Evolutionary conservation across 2,329 filamentous ascomycete species (phyloP).

Genomic region (Hymenoscyphus salicellus): DNA sequence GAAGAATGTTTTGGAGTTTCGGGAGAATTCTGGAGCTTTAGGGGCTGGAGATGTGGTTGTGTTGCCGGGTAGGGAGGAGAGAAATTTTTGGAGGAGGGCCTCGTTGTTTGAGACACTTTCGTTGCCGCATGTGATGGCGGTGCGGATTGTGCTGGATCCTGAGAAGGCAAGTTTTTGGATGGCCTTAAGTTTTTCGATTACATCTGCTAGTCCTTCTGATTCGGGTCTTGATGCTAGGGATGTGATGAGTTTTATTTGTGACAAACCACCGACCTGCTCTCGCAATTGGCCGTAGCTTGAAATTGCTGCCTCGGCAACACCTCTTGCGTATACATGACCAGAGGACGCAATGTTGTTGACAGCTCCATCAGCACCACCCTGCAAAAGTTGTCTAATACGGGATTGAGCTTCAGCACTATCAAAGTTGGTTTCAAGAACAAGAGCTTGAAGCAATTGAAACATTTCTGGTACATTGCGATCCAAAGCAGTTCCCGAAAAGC

Average conservation of each 20-base stretch:
- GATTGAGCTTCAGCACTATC: slow-evolving; percentile 75
- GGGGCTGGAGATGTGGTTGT: slow-evolving; percentile 40
- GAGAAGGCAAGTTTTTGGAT: slow-evolving; percentile 79
- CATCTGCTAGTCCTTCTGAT: slow-evolving; percentile 66
- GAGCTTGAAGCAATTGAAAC: slow-evolving; percentile 77
- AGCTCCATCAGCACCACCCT: slow-evolving; percentile 82
- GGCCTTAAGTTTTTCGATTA: slow-evolving; percentile 78
- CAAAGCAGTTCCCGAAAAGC: slow-evolving; percentile 80
- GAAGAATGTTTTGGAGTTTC: slow-evolving; percentile 77
- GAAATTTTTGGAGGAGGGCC: slow-evolving; percentile 66
- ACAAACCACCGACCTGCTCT: slow-evolving; percentile 86
- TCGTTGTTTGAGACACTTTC: slow-evolving; percentile 72
- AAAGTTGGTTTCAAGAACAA: slow-evolving; percentile 87
- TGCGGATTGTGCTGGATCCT: slow-evolving; percentile 65
- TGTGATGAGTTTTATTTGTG: slow-evolving; percentile 82
- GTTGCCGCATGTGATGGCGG: slow-evolving; percentile 79
- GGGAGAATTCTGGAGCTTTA: slow-evolving; percentile 37
- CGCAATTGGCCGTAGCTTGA: slow-evolving; percentile 67
- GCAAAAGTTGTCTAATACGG: slow-evolving; percentile 81
- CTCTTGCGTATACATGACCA: slow-evolving; percentile 82
- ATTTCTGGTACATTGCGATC: slow-evolving; percentile 88
- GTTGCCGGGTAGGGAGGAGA: slow-evolving; percentile 55
- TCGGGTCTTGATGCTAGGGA: slow-evolving; percentile 70
- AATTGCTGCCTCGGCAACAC: slow-evolving; percentile 77
- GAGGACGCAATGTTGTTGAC: slow-evolving; percentile 89